Base-by-base conservation (phyloP, 345 rosid genomes). In the Lumnitzera littorea region DNA sequence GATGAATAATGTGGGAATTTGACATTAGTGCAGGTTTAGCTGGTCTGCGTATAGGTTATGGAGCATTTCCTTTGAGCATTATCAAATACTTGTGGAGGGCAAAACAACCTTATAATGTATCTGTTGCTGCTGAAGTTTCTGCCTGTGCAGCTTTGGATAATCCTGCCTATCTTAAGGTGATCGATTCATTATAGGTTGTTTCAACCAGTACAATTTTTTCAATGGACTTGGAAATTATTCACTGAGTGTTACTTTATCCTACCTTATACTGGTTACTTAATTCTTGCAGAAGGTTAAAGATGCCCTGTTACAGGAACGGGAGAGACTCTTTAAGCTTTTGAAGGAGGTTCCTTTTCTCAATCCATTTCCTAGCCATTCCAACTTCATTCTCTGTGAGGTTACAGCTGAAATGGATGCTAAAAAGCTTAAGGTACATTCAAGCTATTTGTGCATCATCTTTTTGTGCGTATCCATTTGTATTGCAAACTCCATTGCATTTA, bases 61-160 rank as follows among this genome's bases (percentile, higher is more conserved):
- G 99, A 69, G 89, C 99, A 56, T 94, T 94, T 70, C 92, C 97
- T 29, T 62, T 76, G 63, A 86, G 95, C 72, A 79, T 94, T 70
- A 88, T 94, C 17, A 84, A 90, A 76, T 94, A 80, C 76, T 63
- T 88, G 48, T 90, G 97, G 95, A 81, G 96, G 77, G 99, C 97
- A 2, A 90, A 94, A 53, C 96, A 90, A 27, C 99, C 97, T 17
- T 94, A 90, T 55, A 94, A 90, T 64, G 99, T 94, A 53, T 90
- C 99, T 17, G 96, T 94, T 62, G 86, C 97, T 51, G 96, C 96
- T 27, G 97, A 90, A 84, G 82, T 90, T 68, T 76, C 99, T 69
- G 96, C 96, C 6, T 86, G 91, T 68, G 91, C 96, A 55, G 96
- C 97, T 16, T 73, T 90, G 64, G 74, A 82, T 71, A 85, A 94